Percentiles rank a stretch among this genome's conserved stretches.
These are phyloP conservation scores for Plasmodium vivax DNA, from an alignment of 169 alveolate species.

Conservation along the genomic window DNA sequence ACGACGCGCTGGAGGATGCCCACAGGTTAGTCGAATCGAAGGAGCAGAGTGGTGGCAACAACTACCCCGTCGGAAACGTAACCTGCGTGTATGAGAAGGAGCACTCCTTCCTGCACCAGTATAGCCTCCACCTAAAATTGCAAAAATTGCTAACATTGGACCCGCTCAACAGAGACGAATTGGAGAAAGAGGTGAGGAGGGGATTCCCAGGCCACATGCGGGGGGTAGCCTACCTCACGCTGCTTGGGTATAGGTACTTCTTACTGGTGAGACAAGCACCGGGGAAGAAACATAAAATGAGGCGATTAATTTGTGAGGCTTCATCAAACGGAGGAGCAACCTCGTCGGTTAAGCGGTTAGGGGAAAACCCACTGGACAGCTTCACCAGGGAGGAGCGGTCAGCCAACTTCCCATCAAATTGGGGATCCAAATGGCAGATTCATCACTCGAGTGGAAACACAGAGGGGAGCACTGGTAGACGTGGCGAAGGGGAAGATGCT, in stretches of 20 bases:
- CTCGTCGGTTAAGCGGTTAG: neutral
- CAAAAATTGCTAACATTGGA: conserved; percentile 12
- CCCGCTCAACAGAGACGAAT: conserved; percentile 6
- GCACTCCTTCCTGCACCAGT: conserved; percentile 28
- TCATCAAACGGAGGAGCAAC: neutral
- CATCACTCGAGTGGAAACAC: neutral
- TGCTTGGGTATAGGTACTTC: conserved; percentile 18
- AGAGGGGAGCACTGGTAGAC: neutral
- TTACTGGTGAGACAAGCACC: neutral
- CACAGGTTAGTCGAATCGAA: conserved; percentile 14
- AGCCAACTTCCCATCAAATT: neutral
- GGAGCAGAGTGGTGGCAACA: neutral
- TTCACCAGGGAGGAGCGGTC: neutral
- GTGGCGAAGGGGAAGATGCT: neutral
- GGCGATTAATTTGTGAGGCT: neutral
- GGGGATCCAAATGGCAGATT: neutral
- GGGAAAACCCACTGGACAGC: neutral
- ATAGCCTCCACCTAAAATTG: conserved; percentile 16
- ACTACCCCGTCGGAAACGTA: neutral
- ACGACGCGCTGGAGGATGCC: conserved; percentile 43
- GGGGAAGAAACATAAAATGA: conserved; percentile 29
- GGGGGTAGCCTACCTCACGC: conserved; percentile 2
- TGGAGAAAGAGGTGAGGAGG: neutral
- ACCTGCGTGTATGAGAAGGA: conserved; percentile 6
- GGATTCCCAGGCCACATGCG: conserved; percentile 34